A percentile compares a stretch with the other conserved stretches of the same genome.
phyloP scores from a whole-genome alignment of 2,329 filamentous ascomycete genomes.

The Alternaria arbusti region DNA sequence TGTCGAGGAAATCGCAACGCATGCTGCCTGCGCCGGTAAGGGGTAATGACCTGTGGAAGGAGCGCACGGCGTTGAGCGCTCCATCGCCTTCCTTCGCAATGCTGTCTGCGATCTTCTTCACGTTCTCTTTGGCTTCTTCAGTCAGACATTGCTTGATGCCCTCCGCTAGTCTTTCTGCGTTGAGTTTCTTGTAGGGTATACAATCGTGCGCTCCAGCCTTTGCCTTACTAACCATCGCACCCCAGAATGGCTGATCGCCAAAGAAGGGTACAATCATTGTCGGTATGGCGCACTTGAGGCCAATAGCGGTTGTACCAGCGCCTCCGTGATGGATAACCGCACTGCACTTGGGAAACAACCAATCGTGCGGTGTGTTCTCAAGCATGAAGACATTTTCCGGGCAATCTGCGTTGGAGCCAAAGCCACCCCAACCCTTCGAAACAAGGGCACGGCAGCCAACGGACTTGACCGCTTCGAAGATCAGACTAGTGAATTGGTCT shows the following conservation, averaged over 20 bases:
- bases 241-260: conserved; percentile 82
- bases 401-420: conserved; percentile 61
- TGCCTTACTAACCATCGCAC: conserved; percentile 68
- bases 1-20: conserved; percentile 69
- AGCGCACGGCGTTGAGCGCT: conserved; percentile 70
- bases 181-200: conserved; percentile 72
- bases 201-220: conserved; percentile 68
- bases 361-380: conserved; percentile 77
- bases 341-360: conserved; percentile 72
- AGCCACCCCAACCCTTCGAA: conserved; percentile 76
- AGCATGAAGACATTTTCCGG: conserved; percentile 72
- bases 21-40: conserved; percentile 56
- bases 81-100: conserved; percentile 71
- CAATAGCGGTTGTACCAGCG: conserved; percentile 77
- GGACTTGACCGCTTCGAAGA: conserved; percentile 70
- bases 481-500: conserved; percentile 70
- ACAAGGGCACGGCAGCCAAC: conserved; percentile 74
- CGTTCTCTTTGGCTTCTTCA: conserved; percentile 64
- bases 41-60: conserved; percentile 68
- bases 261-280: conserved; percentile 83
- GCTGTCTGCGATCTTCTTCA: conserved; percentile 63
- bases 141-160: conserved; percentile 73
- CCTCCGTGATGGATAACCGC: conserved; percentile 79
- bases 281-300: conserved; percentile 72
- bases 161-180: conserved; percentile 68